Conservation (phyloP, 345 rosid species). For the Toxicodendron radicans region DNA sequence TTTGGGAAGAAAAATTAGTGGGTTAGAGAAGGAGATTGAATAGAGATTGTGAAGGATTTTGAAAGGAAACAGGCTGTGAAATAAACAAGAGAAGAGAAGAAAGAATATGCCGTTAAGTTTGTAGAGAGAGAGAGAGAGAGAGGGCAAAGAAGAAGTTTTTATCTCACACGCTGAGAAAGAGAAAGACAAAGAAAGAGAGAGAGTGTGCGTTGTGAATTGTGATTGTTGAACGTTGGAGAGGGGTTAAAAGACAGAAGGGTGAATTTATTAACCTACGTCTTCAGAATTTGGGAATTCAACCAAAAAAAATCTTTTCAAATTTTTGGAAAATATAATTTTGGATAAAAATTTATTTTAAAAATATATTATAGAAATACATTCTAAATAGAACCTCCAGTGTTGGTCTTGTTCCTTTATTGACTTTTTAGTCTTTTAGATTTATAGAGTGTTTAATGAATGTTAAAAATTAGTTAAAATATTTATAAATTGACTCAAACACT, state of each 20-base stretch:
- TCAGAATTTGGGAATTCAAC: neutral
- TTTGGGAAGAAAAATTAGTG: neutral
- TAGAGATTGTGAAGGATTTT: neutral
- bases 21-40: neutral
- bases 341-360: no score
- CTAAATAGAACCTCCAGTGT: no score
- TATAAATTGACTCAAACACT: no score
- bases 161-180: neutral
- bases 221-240: constrained; percentile 4
- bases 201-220: neutral
- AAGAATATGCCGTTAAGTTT: constrained; percentile 12
- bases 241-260: constrained; percentile 14
- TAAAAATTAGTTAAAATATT: no score
- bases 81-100: neutral
- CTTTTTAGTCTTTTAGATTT: no score
- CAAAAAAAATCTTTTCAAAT: no score
- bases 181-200: neutral
- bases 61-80: neutral
- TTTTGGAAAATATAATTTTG: no score
- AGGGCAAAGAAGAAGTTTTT: neutral
- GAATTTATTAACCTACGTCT: neutral
- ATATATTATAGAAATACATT: no score
- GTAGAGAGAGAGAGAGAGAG: neutral
- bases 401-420: no score
- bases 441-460: no score